Percentiles rank a stretch among this genome's conserved stretches.
These are phyloP conservation scores for Kodamaea sp. DNA, from an alignment of 1,139 yeast species.

Conservation along the genomic window DNA sequence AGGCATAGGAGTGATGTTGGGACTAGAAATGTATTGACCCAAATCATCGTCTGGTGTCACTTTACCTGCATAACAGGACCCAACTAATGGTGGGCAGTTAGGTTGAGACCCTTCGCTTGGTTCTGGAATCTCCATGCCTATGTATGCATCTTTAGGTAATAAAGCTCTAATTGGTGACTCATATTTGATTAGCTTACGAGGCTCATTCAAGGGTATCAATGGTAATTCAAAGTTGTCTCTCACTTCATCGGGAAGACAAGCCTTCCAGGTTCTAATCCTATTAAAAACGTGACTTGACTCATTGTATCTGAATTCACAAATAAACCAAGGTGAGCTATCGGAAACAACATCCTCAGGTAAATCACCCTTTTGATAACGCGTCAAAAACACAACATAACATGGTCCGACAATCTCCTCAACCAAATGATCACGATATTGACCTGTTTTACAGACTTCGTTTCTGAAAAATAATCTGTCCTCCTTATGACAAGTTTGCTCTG, in stretches of 20 bases:
- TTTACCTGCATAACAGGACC: slow-evolving; percentile 81
- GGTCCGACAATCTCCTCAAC: slow-evolving; percentile 88
- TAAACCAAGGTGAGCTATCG: slow-evolving; percentile 76
- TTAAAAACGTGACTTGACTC: slow-evolving; percentile 87
- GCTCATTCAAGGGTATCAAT: slow-evolving; percentile 47
- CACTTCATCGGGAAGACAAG: slow-evolving; percentile 95
- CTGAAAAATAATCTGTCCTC: slow-evolving; percentile 84
- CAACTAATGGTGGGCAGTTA: slow-evolving; percentile 84
- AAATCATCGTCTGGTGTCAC: slow-evolving; percentile 72
- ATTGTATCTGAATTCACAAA: slow-evolving; percentile 93
- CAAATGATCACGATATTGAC: slow-evolving; percentile 92
- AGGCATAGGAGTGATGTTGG: slow-evolving; percentile 49
- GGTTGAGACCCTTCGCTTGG: slow-evolving; percentile 74
- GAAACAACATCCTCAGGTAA: slow-evolving; percentile 68
- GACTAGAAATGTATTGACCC: slow-evolving; percentile 62
- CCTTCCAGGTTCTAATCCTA: slow-evolving; percentile 97
- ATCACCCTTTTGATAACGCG: slow-evolving; percentile 92
- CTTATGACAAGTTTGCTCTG: slow-evolving; percentile 95
- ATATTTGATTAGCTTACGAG: slow-evolving; percentile 65
- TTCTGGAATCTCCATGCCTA: slow-evolving; percentile 74
- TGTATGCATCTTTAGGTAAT: slow-evolving; percentile 68
- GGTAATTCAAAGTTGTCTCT: slow-evolving; percentile 85
- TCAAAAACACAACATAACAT: slow-evolving; percentile 90
- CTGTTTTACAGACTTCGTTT: slow-evolving; percentile 94
- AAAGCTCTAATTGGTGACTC: slow-evolving; percentile 82